Percentiles rank a stretch among this genome's conserved stretches.
phyloP scores from a whole-genome alignment of 768 basidiomycete genomes.

The Phlegmacium glaucopus region DNA sequence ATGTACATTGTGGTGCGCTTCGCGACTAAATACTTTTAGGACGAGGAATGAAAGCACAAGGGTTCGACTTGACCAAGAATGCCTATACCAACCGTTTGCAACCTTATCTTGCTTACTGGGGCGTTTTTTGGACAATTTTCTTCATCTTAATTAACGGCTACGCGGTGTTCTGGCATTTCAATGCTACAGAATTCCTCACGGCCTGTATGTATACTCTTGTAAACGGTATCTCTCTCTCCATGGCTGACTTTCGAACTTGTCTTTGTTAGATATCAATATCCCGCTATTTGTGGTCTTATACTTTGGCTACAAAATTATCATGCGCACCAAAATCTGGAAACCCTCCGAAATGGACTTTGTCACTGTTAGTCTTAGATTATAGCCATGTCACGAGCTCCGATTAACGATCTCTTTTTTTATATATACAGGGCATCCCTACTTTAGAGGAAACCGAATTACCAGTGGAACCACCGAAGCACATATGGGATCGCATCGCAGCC shows the following conservation, averaged over 20 bases:
- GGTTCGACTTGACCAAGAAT: constrained; percentile 57
- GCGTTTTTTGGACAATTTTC: constrained; percentile 57
- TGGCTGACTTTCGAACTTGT: neutral
- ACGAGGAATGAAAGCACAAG: constrained; percentile 62
- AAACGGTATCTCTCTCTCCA: neutral
- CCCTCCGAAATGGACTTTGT: constrained; percentile 65
- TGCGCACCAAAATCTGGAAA: constrained; percentile 41
- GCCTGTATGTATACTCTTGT: constrained; percentile 28
- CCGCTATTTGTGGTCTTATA: constrained; percentile 35
- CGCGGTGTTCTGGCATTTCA: constrained; percentile 64
- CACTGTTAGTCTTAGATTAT: constrained; percentile 41
- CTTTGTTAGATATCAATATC: constrained; percentile 36
- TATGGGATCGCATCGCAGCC: constrained; percentile 47
- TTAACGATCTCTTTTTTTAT: neutral
- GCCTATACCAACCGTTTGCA: constrained; percentile 60
- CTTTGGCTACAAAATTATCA: constrained; percentile 35
- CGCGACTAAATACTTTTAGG: constrained; percentile 28
- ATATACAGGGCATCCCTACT: constrained; percentile 56
- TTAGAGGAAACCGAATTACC: constrained; percentile 65
- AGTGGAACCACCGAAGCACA: constrained; percentile 44
- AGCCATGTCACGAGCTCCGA: neutral
- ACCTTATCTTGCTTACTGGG: constrained; percentile 71
- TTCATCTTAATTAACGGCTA: constrained; percentile 54
- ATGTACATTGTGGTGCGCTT: neutral
- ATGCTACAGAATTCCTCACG: constrained; percentile 45